Percentiles rank a stretch among this genome's conserved stretches.
Evolutionary conservation across 495 filamentous ascomycete species (phyloP).

Genomic region (Hyaloscypha variabilis): DNA sequence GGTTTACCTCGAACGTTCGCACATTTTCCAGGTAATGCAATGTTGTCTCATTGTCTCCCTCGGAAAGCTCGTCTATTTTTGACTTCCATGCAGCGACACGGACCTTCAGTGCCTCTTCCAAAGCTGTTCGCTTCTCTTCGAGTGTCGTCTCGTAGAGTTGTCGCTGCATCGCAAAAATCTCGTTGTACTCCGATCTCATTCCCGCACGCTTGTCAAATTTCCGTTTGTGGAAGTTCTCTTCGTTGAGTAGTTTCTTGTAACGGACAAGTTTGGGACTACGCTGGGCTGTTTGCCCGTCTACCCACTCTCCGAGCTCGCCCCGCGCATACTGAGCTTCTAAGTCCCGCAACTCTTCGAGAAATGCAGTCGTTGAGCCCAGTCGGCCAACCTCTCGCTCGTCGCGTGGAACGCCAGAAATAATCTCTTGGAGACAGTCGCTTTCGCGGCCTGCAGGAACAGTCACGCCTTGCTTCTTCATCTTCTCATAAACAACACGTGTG

Average conservation of each 20-base stretch:
- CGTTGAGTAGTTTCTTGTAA: not conserved
- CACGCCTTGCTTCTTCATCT: conserved; percentile 26
- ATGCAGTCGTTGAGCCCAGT: not conserved
- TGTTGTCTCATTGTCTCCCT: not conserved
- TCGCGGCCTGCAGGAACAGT: conserved; percentile 20
- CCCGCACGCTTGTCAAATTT: not conserved
- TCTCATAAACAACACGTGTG: conserved; percentile 16
- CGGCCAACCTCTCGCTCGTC: not conserved
- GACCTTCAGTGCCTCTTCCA: conserved; percentile 1
- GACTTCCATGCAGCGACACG: not conserved
- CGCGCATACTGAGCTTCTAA: not conserved
- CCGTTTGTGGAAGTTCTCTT: not conserved
- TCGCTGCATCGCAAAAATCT: not conserved
- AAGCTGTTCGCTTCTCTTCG: not conserved
- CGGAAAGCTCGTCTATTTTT: not conserved
- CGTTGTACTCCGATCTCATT: not conserved
- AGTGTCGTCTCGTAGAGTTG: not conserved
- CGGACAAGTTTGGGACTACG: not conserved
- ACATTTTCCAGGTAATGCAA: conserved; percentile 3
- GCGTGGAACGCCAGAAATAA: not conserved
- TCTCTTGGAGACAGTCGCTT: conserved; percentile 23
- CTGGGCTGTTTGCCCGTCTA: not conserved
- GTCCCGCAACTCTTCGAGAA: not conserved
- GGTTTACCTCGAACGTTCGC: not conserved
- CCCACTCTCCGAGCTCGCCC: not conserved